Evolutionary conservation across 768 basidiomycete genomes (phyloP), one percentile per base, ranked within the genome.

Genomic region (Leucosporidium yakuticum): DNA sequence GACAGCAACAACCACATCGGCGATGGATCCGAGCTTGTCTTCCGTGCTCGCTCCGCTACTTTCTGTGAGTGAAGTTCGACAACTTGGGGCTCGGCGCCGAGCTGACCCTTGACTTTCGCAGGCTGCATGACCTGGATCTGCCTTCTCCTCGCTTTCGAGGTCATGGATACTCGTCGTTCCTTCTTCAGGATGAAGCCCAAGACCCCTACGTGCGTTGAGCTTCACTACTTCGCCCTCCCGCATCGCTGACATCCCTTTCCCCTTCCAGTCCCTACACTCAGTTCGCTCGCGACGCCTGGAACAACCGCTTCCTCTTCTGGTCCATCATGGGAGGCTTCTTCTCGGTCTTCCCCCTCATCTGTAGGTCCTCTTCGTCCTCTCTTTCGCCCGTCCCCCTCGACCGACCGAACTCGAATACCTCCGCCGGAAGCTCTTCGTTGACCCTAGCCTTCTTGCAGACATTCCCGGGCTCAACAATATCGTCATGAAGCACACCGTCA

Each of bases 261-360:
- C 34, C 34, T 12, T 36, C 8, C 56, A 70, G 65, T 34, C 64
- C 56, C 11, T 69, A 39, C 60, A 73, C 71, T 0, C 63, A 67
- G 51, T 69, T 59, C 65, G 27, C n/a, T 19, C 61, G 54, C 51
- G 70, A 72, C 39, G 25, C 68, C 21, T 68, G 63, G 63, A 64
- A 48, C 23, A 73, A 74, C 66, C 32, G 62, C 29, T 51, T 69
- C 57, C 62, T 73, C n/a, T 60, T 69, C 51, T 70, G 71, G 66
- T 61, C 62, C 48, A 76, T 77, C 21, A 55, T 78, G 20, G 73
- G 76, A 14, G 75, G 79, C 15, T 69, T 76, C 23, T 70, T 80
- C 34, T 56, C 73, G 15, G 73, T 76, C 67, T 79, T 80, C 77
- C 79, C 79, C 7, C 69, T 79, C 67, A 73, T 81, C 25, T 81